Percentiles rank a stretch among this genome's conserved stretches.
Conservation (phyloP, 2,329 filamentous ascomycete genomes). For the Whalleya microplaca region DNA sequence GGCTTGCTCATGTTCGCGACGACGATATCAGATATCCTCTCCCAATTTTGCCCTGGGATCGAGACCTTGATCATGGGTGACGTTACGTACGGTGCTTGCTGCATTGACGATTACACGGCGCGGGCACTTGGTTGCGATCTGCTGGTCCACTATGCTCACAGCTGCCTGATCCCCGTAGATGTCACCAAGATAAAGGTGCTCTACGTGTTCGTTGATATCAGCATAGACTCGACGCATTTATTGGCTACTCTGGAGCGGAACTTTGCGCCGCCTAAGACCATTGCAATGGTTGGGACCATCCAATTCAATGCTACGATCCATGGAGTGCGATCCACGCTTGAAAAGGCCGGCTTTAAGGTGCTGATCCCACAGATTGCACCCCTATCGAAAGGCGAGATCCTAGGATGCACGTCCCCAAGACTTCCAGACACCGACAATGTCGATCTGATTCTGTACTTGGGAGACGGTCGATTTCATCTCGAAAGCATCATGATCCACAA, state of each 20-base stretch:
- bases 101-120: slow-evolving; percentile 97
- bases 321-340: slow-evolving; percentile 75
- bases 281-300: slow-evolving; percentile 94
- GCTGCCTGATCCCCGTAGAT: slow-evolving; percentile 93
- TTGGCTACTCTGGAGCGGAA: slow-evolving; percentile 87
- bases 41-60: slow-evolving; percentile 87
- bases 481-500: slow-evolving; percentile 99
- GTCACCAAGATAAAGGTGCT: slow-evolving; percentile 96
- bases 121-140: slow-evolving; percentile 92
- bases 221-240: slow-evolving; percentile 88
- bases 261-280: slow-evolving; percentile 80
- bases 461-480: slow-evolving; percentile 62
- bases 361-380: slow-evolving; percentile 92
- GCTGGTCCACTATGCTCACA: slow-evolving; percentile 95
- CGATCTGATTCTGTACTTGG: slow-evolving; percentile 54
- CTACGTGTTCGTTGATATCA: slow-evolving; percentile 98
- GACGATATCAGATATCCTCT: slow-evolving; percentile 94
- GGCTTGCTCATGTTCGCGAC: slow-evolving; percentile 94
- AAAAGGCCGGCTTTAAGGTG: slow-evolving; percentile 82
- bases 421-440: slow-evolving; percentile 62
- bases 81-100: slow-evolving; percentile 97
- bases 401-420: slow-evolving; percentile 92
- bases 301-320: slow-evolving; percentile 99
- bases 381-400: slow-evolving; percentile 90
- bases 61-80: slow-evolving; percentile 99